Conservation (phyloP, 106 monocot genomes). For the Dioscorea dumetorum region DNA sequence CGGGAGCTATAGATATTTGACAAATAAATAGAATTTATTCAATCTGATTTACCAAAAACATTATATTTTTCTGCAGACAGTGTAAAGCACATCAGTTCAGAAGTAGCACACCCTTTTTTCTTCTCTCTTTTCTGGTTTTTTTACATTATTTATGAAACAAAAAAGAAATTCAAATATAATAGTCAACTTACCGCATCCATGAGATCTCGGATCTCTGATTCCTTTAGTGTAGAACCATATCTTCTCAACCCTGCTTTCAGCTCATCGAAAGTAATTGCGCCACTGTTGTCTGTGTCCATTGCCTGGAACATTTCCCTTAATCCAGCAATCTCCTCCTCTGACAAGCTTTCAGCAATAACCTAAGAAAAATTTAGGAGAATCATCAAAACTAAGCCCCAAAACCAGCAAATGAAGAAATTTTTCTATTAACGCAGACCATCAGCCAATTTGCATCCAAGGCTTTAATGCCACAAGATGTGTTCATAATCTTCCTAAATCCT, state of each 20-base stretch:
- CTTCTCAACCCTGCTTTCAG: conserved; percentile 58
- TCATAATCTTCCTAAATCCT: no score
- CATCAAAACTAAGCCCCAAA: neutral
- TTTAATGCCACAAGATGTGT: no score
- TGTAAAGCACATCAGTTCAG: no score
- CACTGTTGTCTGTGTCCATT: conserved; percentile 67
- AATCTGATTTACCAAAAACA: no score
- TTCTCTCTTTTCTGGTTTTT: no score
- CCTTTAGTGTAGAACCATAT: conserved; percentile 53
- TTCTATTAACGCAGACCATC: no score
- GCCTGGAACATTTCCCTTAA: conserved; percentile 70
- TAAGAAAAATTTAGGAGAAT: conserved; percentile 3
- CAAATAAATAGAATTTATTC: no score
- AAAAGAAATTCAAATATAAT: neutral
- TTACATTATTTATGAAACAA: neutral
- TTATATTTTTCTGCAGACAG: no score
- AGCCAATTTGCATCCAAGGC: no score
- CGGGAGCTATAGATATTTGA: no score
- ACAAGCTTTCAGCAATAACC: conserved; percentile 60
- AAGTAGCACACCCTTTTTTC: no score
- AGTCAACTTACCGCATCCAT: conserved; percentile 53
- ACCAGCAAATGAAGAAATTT: no score
- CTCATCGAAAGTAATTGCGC: conserved; percentile 72
- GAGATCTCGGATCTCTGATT: conserved; percentile 54
- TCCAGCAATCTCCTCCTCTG: conserved; percentile 74